Base-by-base conservation (phyloP, 164 flowering plant genomes). In the Macadamia tetraphylla region DNA sequence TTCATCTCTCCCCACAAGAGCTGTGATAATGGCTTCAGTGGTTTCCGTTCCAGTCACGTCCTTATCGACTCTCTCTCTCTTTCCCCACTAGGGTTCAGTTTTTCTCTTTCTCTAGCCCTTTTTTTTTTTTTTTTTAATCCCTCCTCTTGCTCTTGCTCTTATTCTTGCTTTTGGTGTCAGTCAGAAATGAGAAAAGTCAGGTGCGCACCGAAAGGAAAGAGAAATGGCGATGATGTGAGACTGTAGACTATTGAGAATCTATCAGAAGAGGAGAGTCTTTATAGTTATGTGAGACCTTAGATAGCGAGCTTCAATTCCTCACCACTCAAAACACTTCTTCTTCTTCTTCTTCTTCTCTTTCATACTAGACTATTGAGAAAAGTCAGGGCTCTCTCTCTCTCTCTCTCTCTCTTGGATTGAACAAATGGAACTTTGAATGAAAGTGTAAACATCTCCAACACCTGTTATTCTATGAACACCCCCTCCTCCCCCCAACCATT, bases 1-100 rank as follows among this genome's bases (percentile, higher is more conserved):
- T 63, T 46, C 32, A 29, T 44, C 60, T 59, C 53, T 63, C 73
- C 6, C 69, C 49, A 35, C 40, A 65, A 67, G 73, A 57, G 66
- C 61, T 63, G 80, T 70, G 74, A 71, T 70, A 53, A 70, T 72
- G 71, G 72, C 48, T 68, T 67, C 69, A 35, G 65, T 74, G 71
- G 75, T 79, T 73, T 76, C 76, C 56, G 81, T 72, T 77, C 78
- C 60, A 73, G 86, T 81, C 85, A 78, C 12, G 86, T 83, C 88
- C 32, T 63, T 79, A 76, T 81, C 84, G 29, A 70, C 77, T 70
- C 81, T 72, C 76, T 71, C 75, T 70, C 75, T 58, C 73, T 65
- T 71, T 66, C 70, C 46, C 40, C 5, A 35, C 23, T 23, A 23
- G 23, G 40, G 40, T 5, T 35, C 5, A 2, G 5, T 35, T 35